Base-by-base conservation (phyloP, 108 stramenopile species). In the Cyclotella distinguenda region DNA sequence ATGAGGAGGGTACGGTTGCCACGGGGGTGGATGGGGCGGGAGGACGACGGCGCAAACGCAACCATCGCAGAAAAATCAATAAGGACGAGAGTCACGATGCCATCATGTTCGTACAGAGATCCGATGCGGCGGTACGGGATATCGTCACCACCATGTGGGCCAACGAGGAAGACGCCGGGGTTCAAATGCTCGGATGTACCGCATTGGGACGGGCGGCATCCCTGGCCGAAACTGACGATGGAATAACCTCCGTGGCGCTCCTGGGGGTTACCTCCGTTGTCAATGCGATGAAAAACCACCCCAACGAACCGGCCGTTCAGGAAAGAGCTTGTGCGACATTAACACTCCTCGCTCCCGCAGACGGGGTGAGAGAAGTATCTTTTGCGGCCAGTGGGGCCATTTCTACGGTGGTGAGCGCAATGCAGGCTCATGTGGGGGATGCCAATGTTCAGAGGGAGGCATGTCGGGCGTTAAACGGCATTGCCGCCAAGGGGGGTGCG, bases 381-480 rank as follows among this genome's bases (percentile, higher is more conserved):
- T 89, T 93, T 68, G 88, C 87, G 1, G 91, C 91, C n/a, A 78
- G 75, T 11, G 91, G 91, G 13, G 88, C 91, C 2, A 86, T 90
- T 35, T 86, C 91, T 6, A 78, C 87, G 4, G 76, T 88, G 31
- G 87, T 93, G 0, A 84, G 84, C 22, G 91, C 91, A 62, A 93
- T 93, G 91, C 91, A 93, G 62, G 87, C 88, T n/a, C 88, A 93
- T 64, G 84, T 90, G 2, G 84, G 84, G 25, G 91, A 93, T 55
- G 73, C 84, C 2, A 68, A 60, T 23, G 88, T 93, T 0, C 91
- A 93, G 60, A 82, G 74, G 53, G 85, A 93, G 48, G 91, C 86
- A 16, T 93, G 88, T 74, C 39, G 50, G 4, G 87, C 91, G 5
- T 66, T 93, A 46, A 50, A 81, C 15, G 77, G 76, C n/a, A 87